Conservation (phyloP, 2,329 filamentous ascomycete species). For the Trichophyton mentagrophytes region DNA sequence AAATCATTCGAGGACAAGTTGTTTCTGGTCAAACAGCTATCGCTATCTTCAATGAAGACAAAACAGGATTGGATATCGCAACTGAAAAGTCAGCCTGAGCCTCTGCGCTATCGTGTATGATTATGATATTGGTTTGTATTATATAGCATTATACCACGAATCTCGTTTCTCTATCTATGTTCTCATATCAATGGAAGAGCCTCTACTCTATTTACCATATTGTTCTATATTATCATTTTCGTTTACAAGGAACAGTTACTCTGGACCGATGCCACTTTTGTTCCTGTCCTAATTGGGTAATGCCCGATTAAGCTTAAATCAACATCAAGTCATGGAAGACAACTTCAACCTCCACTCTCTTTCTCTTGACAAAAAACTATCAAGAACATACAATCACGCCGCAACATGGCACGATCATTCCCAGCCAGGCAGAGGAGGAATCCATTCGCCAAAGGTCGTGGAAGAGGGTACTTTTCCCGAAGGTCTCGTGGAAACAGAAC, state of each 20-base stretch:
- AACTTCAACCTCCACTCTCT: neutral
- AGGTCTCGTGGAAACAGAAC: neutral
- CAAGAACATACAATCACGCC: neutral
- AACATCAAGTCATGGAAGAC: neutral
- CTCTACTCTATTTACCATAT: neutral
- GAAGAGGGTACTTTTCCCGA: neutral
- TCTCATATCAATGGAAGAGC: neutral
- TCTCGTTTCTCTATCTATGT: constrained; percentile 2
- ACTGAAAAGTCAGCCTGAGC: constrained; percentile 13
- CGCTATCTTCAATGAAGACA: constrained; percentile 54
- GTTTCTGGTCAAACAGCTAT: constrained; percentile 60
- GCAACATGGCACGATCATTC: neutral
- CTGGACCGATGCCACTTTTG: neutral
- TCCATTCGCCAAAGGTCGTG: neutral
- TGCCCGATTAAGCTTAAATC: neutral
- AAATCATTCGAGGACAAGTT: constrained; percentile 77
- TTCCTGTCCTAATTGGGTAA: neutral
- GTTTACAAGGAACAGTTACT: neutral
- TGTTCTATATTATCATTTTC: neutral
- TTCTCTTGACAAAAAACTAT: neutral
- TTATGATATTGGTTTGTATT: constrained; percentile 1
- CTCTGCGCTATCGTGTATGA: neutral
- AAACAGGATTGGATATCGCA: constrained; percentile 44
- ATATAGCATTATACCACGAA: neutral
- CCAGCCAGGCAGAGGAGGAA: neutral